Evolutionary conservation across 2,329 filamentous ascomycete species (phyloP), one percentile per base, ranked within the genome.

Genomic region (Tricladium varicosporioides): DNA sequence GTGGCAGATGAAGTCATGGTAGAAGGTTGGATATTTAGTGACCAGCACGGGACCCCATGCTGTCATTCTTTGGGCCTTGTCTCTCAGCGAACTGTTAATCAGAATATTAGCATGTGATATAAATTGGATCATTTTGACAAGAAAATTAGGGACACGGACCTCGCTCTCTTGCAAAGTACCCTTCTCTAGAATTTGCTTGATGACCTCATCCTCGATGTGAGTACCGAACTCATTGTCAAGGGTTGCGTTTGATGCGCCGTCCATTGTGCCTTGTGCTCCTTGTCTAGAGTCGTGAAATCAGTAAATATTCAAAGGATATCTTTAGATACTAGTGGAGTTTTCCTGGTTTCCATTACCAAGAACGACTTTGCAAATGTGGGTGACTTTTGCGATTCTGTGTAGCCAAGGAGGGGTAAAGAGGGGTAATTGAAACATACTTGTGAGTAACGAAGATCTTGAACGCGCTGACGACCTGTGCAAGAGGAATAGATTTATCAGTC

Each of bases 371-470:
- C 22, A 27, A 27, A 27, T 27, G 22, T 27, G 22, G 22, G 22
- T 10, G 36, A 10, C 4, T 4, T 33, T 36, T 18, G 50, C 53
- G 51, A 22, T 52, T 56, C 50, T 44, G 46, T 55, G 54, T 56
- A 32, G 51, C 44, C 54, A 50, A 52, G 54, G 33, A 58, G 58
- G 60, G 50, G 47, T 47, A 56, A 36, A 19, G 31, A 44, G 48
- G 36, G 49, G 48, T 16, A 53, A 43, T 42, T 53, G 32, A 58
- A 63, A 78, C 89, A 77, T 81, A 97, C 92, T 87, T 89, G 79
- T 95, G 89, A 36, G 92, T 96, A 45, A 88, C 78, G 70, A 96
- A 96, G 70, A 99, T 80, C 81, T 96, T 90, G 81, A 91, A 97
- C 7, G 88, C 82, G 57, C 87, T 91, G 55, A 97, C 82, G 56